Base-by-base conservation (phyloP, 2,329 filamentous ascomycete species). In the Cadophora malorum region DNA sequence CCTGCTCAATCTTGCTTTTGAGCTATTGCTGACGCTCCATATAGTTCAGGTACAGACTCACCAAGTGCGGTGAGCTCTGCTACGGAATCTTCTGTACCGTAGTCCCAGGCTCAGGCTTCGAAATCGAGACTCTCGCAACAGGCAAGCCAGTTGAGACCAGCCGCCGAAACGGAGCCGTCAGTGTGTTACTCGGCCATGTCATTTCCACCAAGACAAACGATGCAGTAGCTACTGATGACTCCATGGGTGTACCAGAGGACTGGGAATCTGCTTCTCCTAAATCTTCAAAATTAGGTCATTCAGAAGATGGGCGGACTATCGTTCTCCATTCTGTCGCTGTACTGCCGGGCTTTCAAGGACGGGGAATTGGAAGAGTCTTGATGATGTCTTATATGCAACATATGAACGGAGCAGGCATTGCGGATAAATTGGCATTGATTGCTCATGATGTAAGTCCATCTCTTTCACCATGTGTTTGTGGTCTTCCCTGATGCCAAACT, bases 251-350 rank as follows among this genome's bases (percentile, higher is more conserved):
- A 52, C 93, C 93, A 0, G 78, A 82, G 49, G 85, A 91, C 76
- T 95, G 91, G 90, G 82, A 84, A 69, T 82, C 83, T 9, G 76
- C 79, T 60, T 80, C 80, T 65, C 78, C 77, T 63, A 79, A 82
- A 63, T 77, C 80, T 58, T 82, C 84, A 45, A 76, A 79, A 1
- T 76, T 88, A 10, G 93, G 93, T 38, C 92, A 97, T 79, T 87
- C 91, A 73, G 88, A 93, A 67, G 81, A 83, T 19, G 93, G 93
- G 49, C 81, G 88, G 53, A 96, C 92, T 0, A 85, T 97, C 65
- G 92, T 89, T 65, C 81, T 97, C 61, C 94, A 97, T 79, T 95
- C 92, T 0, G 84, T 97, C 5, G 92, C 91, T 21, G 90, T 97
- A 6, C 83, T 91, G 65, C 93, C 92, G 0, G 86, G 89, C 68